Evolutionary conservation across 371 early-diverging fungal species (phyloP), one percentile per base, ranked within the genome.

Genomic region (Circinella umbellata): DNA sequence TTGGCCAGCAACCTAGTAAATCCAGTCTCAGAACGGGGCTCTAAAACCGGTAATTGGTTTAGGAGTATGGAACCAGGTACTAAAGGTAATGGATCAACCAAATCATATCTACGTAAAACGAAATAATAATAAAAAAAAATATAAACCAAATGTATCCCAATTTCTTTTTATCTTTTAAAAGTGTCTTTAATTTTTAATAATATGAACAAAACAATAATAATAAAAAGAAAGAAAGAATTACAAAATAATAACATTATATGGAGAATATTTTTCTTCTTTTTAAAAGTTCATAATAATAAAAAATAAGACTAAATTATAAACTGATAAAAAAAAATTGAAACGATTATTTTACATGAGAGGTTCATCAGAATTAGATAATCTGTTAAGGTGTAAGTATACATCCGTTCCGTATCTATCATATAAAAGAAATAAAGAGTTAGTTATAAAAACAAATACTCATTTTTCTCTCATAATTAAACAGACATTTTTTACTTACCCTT

Each of bases 351-450:
- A 73, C 73, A 85, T 85, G 37, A 98, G 82, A 2, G 97, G 96
- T 80, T 97, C 98, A 69, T 94, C 95, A 76, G 91, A 92, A 80
- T 96, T 94, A 36, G 93, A 92, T 47, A 97, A 88, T 27, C 97
- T 88, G 67, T 93, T 93, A 42, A 98, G 88, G 79, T 98, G 98
- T 48, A 98, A 81, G 77, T 98, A 98, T 10, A 95, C 97, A 78
- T 98, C 98, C 34, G 99, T 98, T 61, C 96, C 96, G 70, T 92
- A 93, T 53, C 90, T 88, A 77, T n/a, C 11, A 11, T 42, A 42
- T 42, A 42, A 42, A 42, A 42, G 11, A 9, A 42, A 42, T 9
- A 42, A 42, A 9, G 42, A 42, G 3, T 42, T 11, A 42, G 42
- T 42, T 27, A 27, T 27, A 27, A 27, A 27, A 27, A 27, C n/a